phyloP scores from a whole-genome alignment of 345 rosid species.

The Salix exigua region DNA sequence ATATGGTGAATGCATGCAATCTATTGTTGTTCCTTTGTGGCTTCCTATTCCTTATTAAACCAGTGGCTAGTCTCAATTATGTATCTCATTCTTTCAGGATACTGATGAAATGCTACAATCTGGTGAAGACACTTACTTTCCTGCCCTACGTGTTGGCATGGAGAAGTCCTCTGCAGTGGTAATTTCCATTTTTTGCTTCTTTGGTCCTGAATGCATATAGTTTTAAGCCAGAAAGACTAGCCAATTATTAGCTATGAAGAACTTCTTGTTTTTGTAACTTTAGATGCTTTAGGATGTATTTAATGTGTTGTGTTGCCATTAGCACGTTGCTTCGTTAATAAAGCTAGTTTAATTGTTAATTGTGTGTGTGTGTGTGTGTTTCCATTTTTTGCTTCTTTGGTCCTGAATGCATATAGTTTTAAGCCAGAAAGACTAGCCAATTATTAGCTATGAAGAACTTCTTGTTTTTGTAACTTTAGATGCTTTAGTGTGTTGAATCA shows the following conservation, averaged over 20 bases:
- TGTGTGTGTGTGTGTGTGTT: slow-evolving; percentile 13
- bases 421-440: not conserved
- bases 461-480: not conserved
- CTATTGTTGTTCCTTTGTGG: not conserved
- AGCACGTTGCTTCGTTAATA: too few relatives aligned
- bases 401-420: slow-evolving; percentile 6
- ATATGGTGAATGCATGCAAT: not conserved
- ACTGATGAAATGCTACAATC: slow-evolving; percentile 51
- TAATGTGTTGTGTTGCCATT: too few relatives aligned
- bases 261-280: not conserved
- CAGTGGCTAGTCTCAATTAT: slow-evolving; percentile 7
- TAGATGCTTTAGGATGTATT: not conserved
- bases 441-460: not conserved
- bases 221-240: not conserved
- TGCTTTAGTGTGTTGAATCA: not conserved
- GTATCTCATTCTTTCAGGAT: slow-evolving; percentile 47
- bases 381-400: not conserved
- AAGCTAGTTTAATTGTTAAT: too few relatives aligned
- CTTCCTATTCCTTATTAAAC: not conserved
- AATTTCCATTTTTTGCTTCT: slow-evolving; percentile 23
- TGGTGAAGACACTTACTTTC: slow-evolving; percentile 86
- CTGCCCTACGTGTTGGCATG: slow-evolving; percentile 66
- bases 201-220: not conserved
- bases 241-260: not conserved
- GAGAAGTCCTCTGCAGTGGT: slow-evolving; percentile 74